Base-by-base conservation (phyloP, 345 rosid species). In the Syzygium jambos region DNA sequence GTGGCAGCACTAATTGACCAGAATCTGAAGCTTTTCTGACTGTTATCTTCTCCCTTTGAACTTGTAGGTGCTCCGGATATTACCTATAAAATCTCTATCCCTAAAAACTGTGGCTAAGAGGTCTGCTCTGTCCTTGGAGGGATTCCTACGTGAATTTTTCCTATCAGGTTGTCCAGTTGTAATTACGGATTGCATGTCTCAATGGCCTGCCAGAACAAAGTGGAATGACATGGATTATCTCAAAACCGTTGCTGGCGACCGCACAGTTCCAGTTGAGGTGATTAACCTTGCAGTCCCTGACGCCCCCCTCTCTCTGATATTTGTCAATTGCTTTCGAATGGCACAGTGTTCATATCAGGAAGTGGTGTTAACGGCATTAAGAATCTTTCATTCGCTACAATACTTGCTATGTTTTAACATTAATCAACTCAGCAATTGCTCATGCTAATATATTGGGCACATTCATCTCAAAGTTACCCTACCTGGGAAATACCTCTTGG, bases 221-320 rank as follows among this genome's bases (percentile, higher is more conserved):
- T 98, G 99, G 99, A 95, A 96, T 87, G 93, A 95, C 90, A 86
- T 96, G 92, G 95, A 93, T 87, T 98, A 98, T 88, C 93, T 98
- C 77, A 93, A 86, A 73, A 84, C 85, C 84, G 94, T 95, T 87
- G 99, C 98, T 86, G 99, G 98, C 89, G 93, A 94, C 68, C 95
- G 99, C 30, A 98, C 99, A 9, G 96, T 98, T 78, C 99, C 99
- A 41, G 99, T 98, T 85, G 99, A 98, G 99, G 99, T 96, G 93
- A 94, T 94, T 90, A 61, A 86, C 86, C 91, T 85, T 63, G 80
- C 34, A 38, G 80, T 34, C 14, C 49, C 11, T 16, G 43, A 65
- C 19, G 9, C 16, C 29, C 4, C 16, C 34, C 5, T 34, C 10
- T 10, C 5, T 3, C 6, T 73, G 49, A 73, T 34, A 34, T 73